A percentile compares a stretch with the other conserved stretches of the same genome.
phyloP scores from a whole-genome alignment of 1,284 basidiomycete genomes.

The Ustilago sp. region DNA sequence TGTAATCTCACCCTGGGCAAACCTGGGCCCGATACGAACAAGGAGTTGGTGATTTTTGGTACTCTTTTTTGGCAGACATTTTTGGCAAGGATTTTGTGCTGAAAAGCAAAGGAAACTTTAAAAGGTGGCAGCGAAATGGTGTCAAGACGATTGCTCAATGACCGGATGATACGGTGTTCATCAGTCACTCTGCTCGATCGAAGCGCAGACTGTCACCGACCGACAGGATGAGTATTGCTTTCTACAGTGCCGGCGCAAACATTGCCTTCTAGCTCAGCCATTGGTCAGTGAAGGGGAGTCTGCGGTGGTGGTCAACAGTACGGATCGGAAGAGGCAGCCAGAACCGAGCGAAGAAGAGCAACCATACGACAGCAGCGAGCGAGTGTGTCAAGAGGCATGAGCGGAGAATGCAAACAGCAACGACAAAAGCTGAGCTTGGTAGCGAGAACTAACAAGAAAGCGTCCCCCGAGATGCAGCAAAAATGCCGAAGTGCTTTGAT shows the following conservation, averaged over 20 bases:
- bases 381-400: neutral
- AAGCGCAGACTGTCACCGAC: neutral
- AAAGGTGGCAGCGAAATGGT: no score
- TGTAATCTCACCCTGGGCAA: neutral
- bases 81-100: neutral
- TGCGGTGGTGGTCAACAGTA: no score
- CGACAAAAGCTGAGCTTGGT: neutral
- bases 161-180: neutral
- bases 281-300: no score
- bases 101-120: neutral
- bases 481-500: conserved; percentile 39
- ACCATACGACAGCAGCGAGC: neutral
- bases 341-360: neutral
- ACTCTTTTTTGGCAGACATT: neutral
- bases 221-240: neutral
- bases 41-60: neutral
- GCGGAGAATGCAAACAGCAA: neutral
- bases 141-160: neutral
- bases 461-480: conserved; percentile 45
- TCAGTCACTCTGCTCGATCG: neutral
- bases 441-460: neutral
- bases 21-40: no score
- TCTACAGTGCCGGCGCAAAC: no score
- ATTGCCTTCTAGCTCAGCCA: no score
- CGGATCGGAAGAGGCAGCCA: no score